A percentile compares a stretch with the other conserved stretches of the same genome.
phyloP scores from a whole-genome alignment of 257 asterid genomes.

The Scutellaria barbata region DNA sequence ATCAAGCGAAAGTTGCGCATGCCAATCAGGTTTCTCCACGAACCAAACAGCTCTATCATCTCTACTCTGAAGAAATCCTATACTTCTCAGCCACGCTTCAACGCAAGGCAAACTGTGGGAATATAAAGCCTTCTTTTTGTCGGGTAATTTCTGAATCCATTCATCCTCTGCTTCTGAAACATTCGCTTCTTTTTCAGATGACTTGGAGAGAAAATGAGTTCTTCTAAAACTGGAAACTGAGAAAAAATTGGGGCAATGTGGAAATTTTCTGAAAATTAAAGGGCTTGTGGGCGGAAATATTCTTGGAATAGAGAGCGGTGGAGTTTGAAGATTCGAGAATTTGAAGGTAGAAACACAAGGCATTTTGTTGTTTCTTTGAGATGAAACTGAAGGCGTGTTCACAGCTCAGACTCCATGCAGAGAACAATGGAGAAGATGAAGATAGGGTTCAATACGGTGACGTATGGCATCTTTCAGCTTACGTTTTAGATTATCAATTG shows the following conservation, averaged over 20 bases:
- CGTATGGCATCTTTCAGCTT: slow-evolving; percentile 17
- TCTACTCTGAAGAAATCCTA: slow-evolving; percentile 80
- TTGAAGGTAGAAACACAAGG: slow-evolving; percentile 44
- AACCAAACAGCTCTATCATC: slow-evolving; percentile 94
- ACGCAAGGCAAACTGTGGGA: slow-evolving; percentile 95
- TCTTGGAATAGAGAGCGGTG: slow-evolving; percentile 34
- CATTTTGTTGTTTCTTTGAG: slow-evolving; percentile 35
- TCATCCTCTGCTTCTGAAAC: slow-evolving; percentile 64
- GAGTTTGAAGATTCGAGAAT: slow-evolving; percentile 34
- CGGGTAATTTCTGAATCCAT: slow-evolving; percentile 90
- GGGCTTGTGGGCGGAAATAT: slow-evolving; percentile 34
- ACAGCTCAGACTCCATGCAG: slow-evolving; percentile 27
- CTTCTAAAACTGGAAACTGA: slow-evolving; percentile 45
- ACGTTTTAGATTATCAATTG: no score
- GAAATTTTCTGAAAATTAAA: slow-evolving; percentile 41
- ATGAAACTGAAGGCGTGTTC: slow-evolving; percentile 25
- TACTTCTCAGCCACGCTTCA: slow-evolving; percentile 87
- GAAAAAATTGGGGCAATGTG: slow-evolving; percentile 36
- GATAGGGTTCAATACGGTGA: slow-evolving; percentile 52
- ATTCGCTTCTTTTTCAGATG: slow-evolving; percentile 59
- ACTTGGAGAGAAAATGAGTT: slow-evolving; percentile 39
- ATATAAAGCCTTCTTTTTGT: slow-evolving; percentile 79
- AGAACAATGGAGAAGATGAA: slow-evolving; percentile 42
- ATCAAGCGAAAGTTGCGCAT: slow-evolving; percentile 86
- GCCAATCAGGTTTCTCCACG: slow-evolving; percentile 86